Conservation (phyloP, 306 rosid genomes). For the cucumber (Cucumis sativus) region DNA sequence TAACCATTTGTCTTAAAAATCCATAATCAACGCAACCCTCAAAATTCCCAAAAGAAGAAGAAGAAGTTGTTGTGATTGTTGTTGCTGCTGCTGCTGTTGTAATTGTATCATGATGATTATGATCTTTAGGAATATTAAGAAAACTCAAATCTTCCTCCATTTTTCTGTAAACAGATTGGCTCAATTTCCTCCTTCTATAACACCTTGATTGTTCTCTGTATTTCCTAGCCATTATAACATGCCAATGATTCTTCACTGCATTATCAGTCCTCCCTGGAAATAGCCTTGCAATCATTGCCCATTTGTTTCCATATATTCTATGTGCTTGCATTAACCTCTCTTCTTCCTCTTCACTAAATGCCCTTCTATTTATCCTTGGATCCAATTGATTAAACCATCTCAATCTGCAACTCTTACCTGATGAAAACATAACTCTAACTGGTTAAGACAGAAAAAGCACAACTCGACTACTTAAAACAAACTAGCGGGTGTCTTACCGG, state of each 20-base stretch:
- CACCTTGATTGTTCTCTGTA: slow-evolving; percentile 87
- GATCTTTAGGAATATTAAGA: slow-evolving; percentile 15
- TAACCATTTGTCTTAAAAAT: slow-evolving; percentile 23
- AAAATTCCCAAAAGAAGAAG: slow-evolving; percentile 28
- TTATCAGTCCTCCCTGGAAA: slow-evolving; percentile 98
- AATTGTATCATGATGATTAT: background rate
- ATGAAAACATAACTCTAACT: background rate
- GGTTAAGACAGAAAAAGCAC: background rate
- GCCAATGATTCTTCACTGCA: slow-evolving; percentile 98
- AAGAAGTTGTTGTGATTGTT: background rate
- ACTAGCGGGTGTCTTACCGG: slow-evolving; percentile 39
- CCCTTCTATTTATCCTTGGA: slow-evolving; percentile 89
- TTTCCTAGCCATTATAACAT: slow-evolving; percentile 94
- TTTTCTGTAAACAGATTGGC: slow-evolving; percentile 46
- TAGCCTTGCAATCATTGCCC: slow-evolving; percentile 98
- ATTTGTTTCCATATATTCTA: slow-evolving; percentile 88
- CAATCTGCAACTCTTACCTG: slow-evolving; percentile 83
- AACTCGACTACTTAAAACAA: background rate
- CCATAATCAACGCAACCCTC: slow-evolving; percentile 24
- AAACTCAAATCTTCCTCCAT: slow-evolving; percentile 39
- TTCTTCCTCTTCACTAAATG: slow-evolving; percentile 84
- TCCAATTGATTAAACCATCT: slow-evolving; percentile 99
- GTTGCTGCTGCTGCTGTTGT: background rate
- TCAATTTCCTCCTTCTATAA: slow-evolving; percentile 67
- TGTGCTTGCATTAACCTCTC: slow-evolving; percentile 96